These are phyloP conservation scores for Fonsecaea monophora DNA, from an alignment of 2,329 filamentous ascomycete species.

Conservation along the genomic window DNA sequence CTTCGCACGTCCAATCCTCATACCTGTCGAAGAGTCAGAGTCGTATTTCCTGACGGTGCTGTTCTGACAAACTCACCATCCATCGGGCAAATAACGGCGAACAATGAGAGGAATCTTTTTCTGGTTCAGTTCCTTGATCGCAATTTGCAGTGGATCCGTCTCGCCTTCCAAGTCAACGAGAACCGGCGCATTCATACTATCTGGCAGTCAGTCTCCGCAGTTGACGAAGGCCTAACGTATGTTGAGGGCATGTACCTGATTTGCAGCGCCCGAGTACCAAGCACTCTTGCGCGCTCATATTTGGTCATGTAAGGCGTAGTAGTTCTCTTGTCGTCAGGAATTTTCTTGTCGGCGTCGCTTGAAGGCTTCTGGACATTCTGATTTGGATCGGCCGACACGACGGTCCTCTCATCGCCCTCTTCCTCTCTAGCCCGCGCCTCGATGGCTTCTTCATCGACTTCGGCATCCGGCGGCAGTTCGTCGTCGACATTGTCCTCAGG, in stretches of 20 bases:
- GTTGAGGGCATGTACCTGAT: slow-evolving; percentile 70
- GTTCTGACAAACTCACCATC: slow-evolving; percentile 70
- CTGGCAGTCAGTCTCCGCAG: slow-evolving; percentile 39
- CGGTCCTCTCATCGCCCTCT: slow-evolving; percentile 49
- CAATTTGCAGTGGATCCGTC: slow-evolving; percentile 96
- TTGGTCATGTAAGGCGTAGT: slow-evolving; percentile 99
- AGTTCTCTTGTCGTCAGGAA: slow-evolving; percentile 82
- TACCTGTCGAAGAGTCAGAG: slow-evolving; percentile 66
- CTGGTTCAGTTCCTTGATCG: slow-evolving; percentile 94
- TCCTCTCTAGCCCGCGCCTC: slow-evolving; percentile 59
- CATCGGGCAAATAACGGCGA: slow-evolving; percentile 92
- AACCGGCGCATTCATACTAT: slow-evolving; percentile 94
- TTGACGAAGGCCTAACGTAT: too few relatives aligned
- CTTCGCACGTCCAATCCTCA: slow-evolving; percentile 99
- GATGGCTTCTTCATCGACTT: slow-evolving; percentile 53
- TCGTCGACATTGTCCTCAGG: slow-evolving; percentile 65
- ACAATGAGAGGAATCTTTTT: slow-evolving; percentile 99
- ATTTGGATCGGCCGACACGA: slow-evolving; percentile 57
- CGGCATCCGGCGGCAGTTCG: slow-evolving; percentile 63
- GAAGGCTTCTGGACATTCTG: slow-evolving; percentile 59
- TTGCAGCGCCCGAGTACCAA: slow-evolving; percentile 91
- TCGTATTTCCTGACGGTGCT: not conserved
- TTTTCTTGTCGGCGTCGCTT: slow-evolving; percentile 77
- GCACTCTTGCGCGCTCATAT: slow-evolving; percentile 91
- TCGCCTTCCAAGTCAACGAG: slow-evolving; percentile 96